Evolutionary conservation across 352 stramenopile species (phyloP), one percentile per base, ranked within the genome.

Genomic region (Pythium myriotylum): DNA sequence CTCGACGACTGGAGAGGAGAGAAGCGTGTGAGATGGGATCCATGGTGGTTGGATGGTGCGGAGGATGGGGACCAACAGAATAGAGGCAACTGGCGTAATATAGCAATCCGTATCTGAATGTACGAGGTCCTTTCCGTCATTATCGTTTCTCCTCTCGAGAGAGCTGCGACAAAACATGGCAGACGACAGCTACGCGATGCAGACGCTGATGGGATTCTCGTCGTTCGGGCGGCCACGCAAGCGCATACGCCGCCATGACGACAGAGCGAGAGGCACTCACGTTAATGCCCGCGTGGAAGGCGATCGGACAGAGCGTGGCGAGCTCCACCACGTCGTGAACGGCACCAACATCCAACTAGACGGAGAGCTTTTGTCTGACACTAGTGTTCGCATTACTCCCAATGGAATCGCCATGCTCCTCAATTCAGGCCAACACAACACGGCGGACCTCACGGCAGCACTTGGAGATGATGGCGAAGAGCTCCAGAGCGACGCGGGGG

Each of bases 201-300:
- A 65, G 29, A 59, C 65, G 10, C 54, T 80, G 13, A 71, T 94
- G 68, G 85, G 85, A 39, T 92, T 94, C 40, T 60, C 76, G 20
- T 74, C 70, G 32, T 94, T 94, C 62, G 85, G 85, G 1, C 57
- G 58, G 24, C 60, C 60, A 37, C 51, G 51, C n/a, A 57, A 59
- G 52, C 65, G 52, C 23, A 10, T 47, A 29, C 46, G 54, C 7
- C 50, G 24, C 24, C 33, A 13, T 6, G 6, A 42, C 14, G 26
- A 24, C 39, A 46, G 17, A 35, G 29, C 29, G 10, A 35, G 29
- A 35, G 29, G 29, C 1, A 45, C 10, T 19, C 8, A 20, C 27
- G 47, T 20, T 4, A 17, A 35, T 41, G 13, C 22, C 16, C 33
- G 5, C 17, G 37, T 17, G 13, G 37, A 43, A 20, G 37, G 37